Base-by-base conservation (phyloP, 2,329 filamentous ascomycete genomes). In the Xylariaceae sp. region DNA sequence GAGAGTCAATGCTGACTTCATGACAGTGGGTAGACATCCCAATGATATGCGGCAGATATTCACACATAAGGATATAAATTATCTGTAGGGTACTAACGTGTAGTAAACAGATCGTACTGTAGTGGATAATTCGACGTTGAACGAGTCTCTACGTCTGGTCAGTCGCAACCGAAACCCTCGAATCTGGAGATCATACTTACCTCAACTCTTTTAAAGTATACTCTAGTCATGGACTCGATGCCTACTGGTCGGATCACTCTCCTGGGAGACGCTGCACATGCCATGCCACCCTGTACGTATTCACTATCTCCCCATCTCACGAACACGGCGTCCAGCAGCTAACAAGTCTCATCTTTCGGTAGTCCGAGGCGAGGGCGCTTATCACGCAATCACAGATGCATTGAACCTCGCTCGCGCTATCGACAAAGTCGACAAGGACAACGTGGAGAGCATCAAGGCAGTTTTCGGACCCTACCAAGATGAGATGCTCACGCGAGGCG, bases 321-420 rank as follows among this genome's bases (percentile, higher is more conserved):
- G 9, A 5, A 11, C 3, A 15, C 39, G 32, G 1, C 32, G 2
- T 12, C 32, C 35, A n/a, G 27, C n/a, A 27, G 19, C 33, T 51
- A 42, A 54, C 45, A 14, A 15, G 27, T 18, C 14, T 15, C 11
- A n/a, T 31, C 48, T 11, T 42, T 14, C 3, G 30, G 41, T 9
- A 57, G 58, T 63, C 36, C 58, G 59, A 12, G 59, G 61, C 5
- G 52, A 54, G 35, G 52, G 52, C 14, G 60, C 53, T 2, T 62
- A 52, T 33, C 58, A 64, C 42, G 59, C 60, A 11, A 51, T 62
- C 32, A 43, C 56, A 9, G 85, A 89, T 40, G 87, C 89, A 56
- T 52, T 64, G 2, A 58, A 60, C 7, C 57, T 63, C 2, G 57
- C 61, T 22, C 55, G 62, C 35, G 51, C 61, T 7, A 54, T 69